phyloP scores from a whole-genome alignment of 208 protist species.

The Trypanosoma lewisi region DNA sequence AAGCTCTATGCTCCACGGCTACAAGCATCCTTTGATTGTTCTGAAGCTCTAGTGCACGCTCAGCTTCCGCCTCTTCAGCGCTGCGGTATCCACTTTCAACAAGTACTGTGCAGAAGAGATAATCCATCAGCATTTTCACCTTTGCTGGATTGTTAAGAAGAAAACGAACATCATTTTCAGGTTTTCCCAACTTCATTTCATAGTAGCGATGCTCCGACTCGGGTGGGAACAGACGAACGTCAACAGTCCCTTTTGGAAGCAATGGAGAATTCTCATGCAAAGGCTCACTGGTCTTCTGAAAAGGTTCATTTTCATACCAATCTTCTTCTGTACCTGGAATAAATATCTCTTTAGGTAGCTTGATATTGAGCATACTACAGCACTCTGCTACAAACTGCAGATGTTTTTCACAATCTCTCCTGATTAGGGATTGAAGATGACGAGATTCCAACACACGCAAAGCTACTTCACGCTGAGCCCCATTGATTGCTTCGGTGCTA shows the following conservation, averaged over 20 bases:
- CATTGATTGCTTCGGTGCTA: conserved; percentile 12
- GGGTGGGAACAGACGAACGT: conserved; percentile 58
- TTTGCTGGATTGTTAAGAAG: conserved; percentile 44
- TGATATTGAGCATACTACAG: conserved; percentile 53
- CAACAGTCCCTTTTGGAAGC: conserved; percentile 59
- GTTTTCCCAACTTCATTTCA: conserved; percentile 50
- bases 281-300: neutral
- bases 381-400: conserved; percentile 85
- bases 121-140: conserved; percentile 61
- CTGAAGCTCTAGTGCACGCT: neutral
- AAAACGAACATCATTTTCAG: conserved; percentile 60
- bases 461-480: conserved; percentile 56
- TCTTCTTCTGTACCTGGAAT: neutral
- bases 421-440: conserved; percentile 47
- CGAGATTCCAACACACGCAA: conserved; percentile 43
- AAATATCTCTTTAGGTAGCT: conserved; percentile 67
- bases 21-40: conserved; percentile 6
- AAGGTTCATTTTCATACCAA: neutral
- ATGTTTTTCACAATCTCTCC: conserved; percentile 55
- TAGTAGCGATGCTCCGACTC: conserved; percentile 64
- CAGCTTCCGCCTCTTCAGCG: conserved; percentile 3
- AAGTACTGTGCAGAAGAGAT: conserved; percentile 68
- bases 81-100: conserved; percentile 66
- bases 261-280: neutral
- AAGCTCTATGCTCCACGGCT: neutral